Evolutionary conservation across 306 rosid species (phyloP).

Genomic region (Cucumis hystrix): DNA sequence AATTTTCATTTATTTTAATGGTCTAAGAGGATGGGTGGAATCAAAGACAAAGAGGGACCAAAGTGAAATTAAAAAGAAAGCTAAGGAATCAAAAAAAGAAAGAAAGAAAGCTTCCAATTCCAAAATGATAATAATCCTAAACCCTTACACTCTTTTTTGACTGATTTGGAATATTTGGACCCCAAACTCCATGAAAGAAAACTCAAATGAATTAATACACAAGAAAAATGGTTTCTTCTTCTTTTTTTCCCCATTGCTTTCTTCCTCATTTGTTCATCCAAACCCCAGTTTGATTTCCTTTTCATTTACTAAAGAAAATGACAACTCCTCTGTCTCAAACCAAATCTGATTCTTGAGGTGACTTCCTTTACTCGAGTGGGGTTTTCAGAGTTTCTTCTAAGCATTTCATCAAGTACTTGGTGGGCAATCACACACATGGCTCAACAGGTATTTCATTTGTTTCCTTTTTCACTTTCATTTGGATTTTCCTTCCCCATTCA

Average conservation of each 20-base stretch:
- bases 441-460: constrained; percentile 33
- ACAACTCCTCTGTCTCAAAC: neutral
- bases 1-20: too few relatives aligned
- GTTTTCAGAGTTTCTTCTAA: neutral
- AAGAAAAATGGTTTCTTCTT: neutral
- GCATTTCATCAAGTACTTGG: neutral
- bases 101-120: neutral
- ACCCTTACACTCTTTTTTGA: neutral
- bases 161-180: neutral
- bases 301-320: neutral
- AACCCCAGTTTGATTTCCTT: neutral
- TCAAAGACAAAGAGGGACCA: too few relatives aligned
- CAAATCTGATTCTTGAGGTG: constrained; percentile 1
- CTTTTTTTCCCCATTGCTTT: neutral
- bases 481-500: constrained; percentile 18
- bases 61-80: neutral
- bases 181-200: neutral
- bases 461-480: constrained; percentile 15
- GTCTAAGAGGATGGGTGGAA: too few relatives aligned
- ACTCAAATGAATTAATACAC: neutral
- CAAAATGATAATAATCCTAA: neutral
- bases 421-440: constrained; percentile 28
- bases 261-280: neutral
- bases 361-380: neutral
- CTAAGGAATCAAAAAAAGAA: neutral